Conservation (phyloP, 1,284 basidiomycete species). For the Ustilago cynodontis region DNA sequence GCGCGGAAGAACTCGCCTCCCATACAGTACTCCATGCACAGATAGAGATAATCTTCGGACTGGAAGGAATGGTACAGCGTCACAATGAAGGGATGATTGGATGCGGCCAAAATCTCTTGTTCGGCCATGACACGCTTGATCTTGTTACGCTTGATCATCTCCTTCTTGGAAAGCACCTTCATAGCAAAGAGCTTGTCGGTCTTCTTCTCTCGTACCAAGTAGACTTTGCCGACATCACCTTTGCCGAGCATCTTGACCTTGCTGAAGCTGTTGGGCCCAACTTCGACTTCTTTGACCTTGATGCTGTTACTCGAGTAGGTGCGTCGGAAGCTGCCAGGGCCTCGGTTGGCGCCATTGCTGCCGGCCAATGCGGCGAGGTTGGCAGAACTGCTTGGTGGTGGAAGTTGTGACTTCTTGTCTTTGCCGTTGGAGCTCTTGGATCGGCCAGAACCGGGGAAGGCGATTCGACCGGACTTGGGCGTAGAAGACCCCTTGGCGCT, state of each 20-base stretch:
- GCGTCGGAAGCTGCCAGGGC: slow-evolving; percentile 79
- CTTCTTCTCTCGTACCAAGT: slow-evolving; percentile 66
- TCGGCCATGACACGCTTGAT: slow-evolving; percentile 69
- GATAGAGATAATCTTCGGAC: slow-evolving; percentile 68
- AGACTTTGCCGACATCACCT: slow-evolving; percentile 69
- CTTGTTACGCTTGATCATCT: slow-evolving; percentile 70
- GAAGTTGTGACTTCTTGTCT: slow-evolving; percentile 79
- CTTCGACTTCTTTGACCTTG: slow-evolving; percentile 78
- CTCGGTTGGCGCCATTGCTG: slow-evolving; percentile 71
- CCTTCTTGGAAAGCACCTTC: slow-evolving; percentile 69
- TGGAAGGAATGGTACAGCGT: slow-evolving; percentile 70
- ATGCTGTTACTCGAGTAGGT: slow-evolving; percentile 98
- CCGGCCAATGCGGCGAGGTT: slow-evolving; percentile 55
- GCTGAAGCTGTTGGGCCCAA: slow-evolving; percentile 65
- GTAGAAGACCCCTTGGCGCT: slow-evolving; percentile 51
- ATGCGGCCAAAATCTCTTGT: slow-evolving; percentile 66
- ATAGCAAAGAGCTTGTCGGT: slow-evolving; percentile 66
- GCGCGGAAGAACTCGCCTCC: slow-evolving; percentile 99
- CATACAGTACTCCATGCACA: slow-evolving; percentile 83
- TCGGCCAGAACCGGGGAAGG: slow-evolving; percentile 56
- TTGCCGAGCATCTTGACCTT: slow-evolving; percentile 70
- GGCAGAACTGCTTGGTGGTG: slow-evolving; percentile 78
- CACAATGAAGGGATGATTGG: slow-evolving; percentile 69
- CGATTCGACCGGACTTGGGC: slow-evolving; percentile 55
- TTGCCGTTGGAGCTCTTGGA: slow-evolving; percentile 54